These are phyloP conservation scores for Tympanopsis confertula DNA, from an alignment of 2,329 filamentous ascomycete species.

Conservation along the genomic window DNA sequence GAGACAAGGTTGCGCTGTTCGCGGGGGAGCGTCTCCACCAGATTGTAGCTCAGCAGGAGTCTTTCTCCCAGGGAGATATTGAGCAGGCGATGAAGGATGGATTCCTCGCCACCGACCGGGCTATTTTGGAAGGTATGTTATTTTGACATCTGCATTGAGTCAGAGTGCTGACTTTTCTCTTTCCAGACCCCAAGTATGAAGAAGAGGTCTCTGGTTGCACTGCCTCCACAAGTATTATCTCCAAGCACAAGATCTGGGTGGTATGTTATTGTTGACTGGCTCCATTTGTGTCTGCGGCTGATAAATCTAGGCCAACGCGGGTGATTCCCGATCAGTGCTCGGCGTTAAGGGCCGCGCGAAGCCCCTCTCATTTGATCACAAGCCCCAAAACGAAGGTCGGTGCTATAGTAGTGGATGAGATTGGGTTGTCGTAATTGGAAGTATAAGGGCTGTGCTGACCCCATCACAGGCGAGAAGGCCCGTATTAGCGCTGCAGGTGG, in stretches of 20 bases:
- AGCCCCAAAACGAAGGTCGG: conserved; percentile 92
- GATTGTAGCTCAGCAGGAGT: conserved; percentile 88
- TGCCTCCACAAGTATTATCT: conserved; percentile 80
- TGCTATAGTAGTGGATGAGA: no score
- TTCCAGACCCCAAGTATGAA: conserved; percentile 81
- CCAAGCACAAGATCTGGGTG: conserved; percentile 83
- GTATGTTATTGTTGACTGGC: conserved; percentile 45
- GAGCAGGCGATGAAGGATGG: conserved; percentile 95
- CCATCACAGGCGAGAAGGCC: conserved; percentile 72
- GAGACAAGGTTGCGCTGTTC: conserved; percentile 90
- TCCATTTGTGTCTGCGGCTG: conserved; percentile 5
- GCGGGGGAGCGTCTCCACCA: conserved; percentile 85
- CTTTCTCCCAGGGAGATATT: conserved; percentile 82
- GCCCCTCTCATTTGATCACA: conserved; percentile 97
- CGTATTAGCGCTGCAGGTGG: conserved; percentile 91
- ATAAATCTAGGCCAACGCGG: conserved; percentile 73
- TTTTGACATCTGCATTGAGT: conserved; percentile 9
- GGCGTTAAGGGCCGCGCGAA: conserved; percentile 96
- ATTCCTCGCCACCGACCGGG: conserved; percentile 88
- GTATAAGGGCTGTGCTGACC: neutral
- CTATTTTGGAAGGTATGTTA: conserved; percentile 76
- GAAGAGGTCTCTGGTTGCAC: conserved; percentile 98
- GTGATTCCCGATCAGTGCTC: conserved; percentile 87
- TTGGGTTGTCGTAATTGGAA: conserved; percentile 1
- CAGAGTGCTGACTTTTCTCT: neutral